These are phyloP conservation scores for Aspergillus uvarum DNA, from an alignment of 2,329 filamentous ascomycete species.

Conservation along the genomic window DNA sequence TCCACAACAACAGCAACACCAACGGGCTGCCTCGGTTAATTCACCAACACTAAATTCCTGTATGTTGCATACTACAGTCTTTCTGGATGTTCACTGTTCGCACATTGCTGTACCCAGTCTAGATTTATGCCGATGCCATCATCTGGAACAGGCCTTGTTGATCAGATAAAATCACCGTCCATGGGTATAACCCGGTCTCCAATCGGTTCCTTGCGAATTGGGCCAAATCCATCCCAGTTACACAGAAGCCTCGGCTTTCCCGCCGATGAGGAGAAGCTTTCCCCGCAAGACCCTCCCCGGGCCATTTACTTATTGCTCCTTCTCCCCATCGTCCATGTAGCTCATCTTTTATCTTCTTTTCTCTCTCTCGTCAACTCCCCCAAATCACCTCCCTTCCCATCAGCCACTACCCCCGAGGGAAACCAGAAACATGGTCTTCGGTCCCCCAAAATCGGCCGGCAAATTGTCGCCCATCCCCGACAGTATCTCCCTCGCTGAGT, in stretches of 20 bases:
- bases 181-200: too few species aligned
- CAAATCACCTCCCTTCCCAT: not conserved
- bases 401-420: not conserved
- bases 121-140: too few species aligned
- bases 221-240: not conserved
- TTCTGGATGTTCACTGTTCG: too few species aligned
- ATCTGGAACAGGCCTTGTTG: too few species aligned
- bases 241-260: not conserved
- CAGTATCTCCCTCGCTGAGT: slow-evolving; percentile 70
- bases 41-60: not conserved
- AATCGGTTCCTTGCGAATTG: too few species aligned
- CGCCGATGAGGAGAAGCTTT: slow-evolving; percentile 12
- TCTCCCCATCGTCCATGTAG: not conserved
- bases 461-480: slow-evolving; percentile 63
- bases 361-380: not conserved
- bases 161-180: too few species aligned
- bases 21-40: not conserved
- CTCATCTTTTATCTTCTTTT: not conserved
- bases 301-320: not conserved
- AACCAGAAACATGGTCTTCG: slow-evolving; percentile 46
- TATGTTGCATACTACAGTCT: not conserved
- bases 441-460: slow-evolving; percentile 40
- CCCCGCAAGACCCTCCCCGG: slow-evolving; percentile 10
- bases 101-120: too few species aligned
- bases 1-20: not conserved